Percentiles rank a stretch among this genome's conserved stretches.
Evolutionary conservation across 257 asterid genomes (phyloP).

Genomic region (Apocynum venetum): DNA sequence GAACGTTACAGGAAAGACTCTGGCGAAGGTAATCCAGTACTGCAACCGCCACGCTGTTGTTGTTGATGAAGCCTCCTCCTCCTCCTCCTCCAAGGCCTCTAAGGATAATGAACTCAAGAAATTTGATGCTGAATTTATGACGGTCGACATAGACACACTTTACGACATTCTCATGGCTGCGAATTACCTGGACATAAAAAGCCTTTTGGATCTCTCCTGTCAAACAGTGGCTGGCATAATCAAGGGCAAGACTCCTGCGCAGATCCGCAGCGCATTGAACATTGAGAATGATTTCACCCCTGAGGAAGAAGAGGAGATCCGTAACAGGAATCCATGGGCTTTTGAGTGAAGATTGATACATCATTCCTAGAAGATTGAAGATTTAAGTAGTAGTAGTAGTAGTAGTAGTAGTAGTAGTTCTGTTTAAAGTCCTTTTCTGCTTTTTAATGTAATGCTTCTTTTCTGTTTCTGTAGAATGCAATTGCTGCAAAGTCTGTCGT

Average conservation of each 20-base stretch:
- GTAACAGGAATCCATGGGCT: constrained; percentile 68
- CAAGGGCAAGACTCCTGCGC: constrained; percentile 60
- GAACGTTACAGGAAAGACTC: too few species aligned
- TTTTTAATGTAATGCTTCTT: too few species aligned
- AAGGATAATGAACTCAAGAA: constrained; percentile 32
- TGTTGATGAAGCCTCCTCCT: background rate
- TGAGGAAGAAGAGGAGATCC: constrained; percentile 27
- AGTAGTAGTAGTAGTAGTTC: too few species aligned
- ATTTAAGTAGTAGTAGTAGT: too few species aligned
- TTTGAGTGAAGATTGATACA: constrained; percentile 17
- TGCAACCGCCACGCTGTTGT: constrained; percentile 29
- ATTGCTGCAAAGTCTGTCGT: too few species aligned
- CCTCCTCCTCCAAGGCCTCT: constrained; percentile 6
- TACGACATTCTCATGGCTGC: constrained; percentile 72
- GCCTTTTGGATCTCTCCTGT: constrained; percentile 55
- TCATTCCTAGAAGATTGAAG: too few species aligned
- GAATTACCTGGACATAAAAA: constrained; percentile 56
- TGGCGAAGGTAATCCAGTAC: too few species aligned
- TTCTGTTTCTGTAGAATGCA: too few species aligned
- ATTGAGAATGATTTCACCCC: constrained; percentile 47
- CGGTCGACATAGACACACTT: constrained; percentile 50
- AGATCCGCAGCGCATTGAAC: constrained; percentile 58
- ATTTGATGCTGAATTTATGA: constrained; percentile 48
- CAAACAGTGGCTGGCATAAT: constrained; percentile 65
- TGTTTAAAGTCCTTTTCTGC: too few species aligned